Evolutionary conservation across 345 rosid species (phyloP).

Genomic region (Tarenaya hassleriana): DNA sequence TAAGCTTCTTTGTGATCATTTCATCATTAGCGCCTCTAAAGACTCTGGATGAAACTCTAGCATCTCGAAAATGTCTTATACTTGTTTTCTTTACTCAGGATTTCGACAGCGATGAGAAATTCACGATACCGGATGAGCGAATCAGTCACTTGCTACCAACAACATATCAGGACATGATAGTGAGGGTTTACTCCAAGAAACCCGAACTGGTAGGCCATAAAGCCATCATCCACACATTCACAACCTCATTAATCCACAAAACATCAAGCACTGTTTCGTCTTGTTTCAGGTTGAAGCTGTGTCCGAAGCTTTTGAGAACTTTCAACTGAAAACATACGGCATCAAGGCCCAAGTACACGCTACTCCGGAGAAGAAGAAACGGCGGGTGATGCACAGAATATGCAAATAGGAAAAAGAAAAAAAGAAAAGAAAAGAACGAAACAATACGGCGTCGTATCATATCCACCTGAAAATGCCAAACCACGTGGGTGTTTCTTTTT

Average conservation of each 20-base stretch:
- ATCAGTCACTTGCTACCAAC: constrained; percentile 86
- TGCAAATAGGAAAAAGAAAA: too few relatives aligned
- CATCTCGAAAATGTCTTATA: constrained; percentile 11
- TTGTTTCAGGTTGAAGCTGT: constrained; percentile 61
- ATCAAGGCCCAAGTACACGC: constrained; percentile 79
- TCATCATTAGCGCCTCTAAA: too few relatives aligned
- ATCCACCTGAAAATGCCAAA: too few relatives aligned
- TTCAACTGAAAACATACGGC: constrained; percentile 81
- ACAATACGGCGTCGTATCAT: too few relatives aligned
- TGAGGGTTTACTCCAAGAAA: constrained; percentile 80
- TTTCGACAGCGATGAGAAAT: constrained; percentile 71
- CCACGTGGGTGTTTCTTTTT: too few relatives aligned
- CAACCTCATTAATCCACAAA: not conserved
- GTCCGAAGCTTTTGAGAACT: constrained; percentile 86
- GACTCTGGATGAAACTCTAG: not conserved
- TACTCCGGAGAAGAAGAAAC: constrained; percentile 90
- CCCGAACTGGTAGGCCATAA: constrained; percentile 67
- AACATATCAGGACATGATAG: constrained; percentile 83
- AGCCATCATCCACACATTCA: not conserved
- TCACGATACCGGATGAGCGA: constrained; percentile 58
- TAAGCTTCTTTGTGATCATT: too few relatives aligned
- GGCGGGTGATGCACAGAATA: constrained; percentile 29
- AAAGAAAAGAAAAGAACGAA: too few relatives aligned
- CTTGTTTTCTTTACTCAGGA: constrained; percentile 38
- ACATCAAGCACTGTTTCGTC: constrained; percentile 12